phyloP scores from a whole-genome alignment of 1,284 basidiomycete species.

The Psilocybe mexicana region DNA sequence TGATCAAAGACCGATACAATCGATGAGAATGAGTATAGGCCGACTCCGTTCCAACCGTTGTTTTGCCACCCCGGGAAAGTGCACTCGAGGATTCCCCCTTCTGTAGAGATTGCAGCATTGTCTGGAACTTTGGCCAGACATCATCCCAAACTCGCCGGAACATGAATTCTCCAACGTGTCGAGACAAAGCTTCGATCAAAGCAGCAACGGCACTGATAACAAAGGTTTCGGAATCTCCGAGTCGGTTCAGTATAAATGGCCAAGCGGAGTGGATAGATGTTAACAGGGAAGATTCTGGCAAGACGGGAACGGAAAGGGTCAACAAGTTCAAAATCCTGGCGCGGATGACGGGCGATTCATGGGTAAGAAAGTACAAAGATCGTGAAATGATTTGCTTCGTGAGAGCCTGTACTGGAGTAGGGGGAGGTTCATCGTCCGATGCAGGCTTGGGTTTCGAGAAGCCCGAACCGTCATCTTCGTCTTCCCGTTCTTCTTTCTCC shows the following conservation, averaged over 20 bases:
- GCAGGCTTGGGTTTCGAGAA: conserved; percentile 25
- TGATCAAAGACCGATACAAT: conserved; percentile 70
- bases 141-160: conserved; percentile 82
- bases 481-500: conserved; percentile 28
- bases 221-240: conserved; percentile 71
- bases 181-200: conserved; percentile 69
- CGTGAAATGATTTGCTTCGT: conserved; percentile 84
- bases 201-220: conserved; percentile 75
- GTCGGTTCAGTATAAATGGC: conserved; percentile 85
- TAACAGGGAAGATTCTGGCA: conserved; percentile 75
- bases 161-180: conserved; percentile 82
- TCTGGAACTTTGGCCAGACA: conserved; percentile 81
- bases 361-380: conserved; percentile 88
- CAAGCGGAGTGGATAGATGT: conserved; percentile 85
- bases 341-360: conserved; percentile 80
- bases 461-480: conserved; percentile 23
- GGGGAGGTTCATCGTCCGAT: conserved; percentile 44
- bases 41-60: conserved; percentile 61
- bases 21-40: conserved; percentile 79
- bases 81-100: conserved; percentile 63
- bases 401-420: conserved; percentile 71
- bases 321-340: conserved; percentile 79
- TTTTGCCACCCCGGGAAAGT: conserved; percentile 53
- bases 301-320: conserved; percentile 68
- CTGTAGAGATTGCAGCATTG: conserved; percentile 60